Conservation (phyloP, 768 basidiomycete genomes). For the Coprinopsis strossmayeri region DNA sequence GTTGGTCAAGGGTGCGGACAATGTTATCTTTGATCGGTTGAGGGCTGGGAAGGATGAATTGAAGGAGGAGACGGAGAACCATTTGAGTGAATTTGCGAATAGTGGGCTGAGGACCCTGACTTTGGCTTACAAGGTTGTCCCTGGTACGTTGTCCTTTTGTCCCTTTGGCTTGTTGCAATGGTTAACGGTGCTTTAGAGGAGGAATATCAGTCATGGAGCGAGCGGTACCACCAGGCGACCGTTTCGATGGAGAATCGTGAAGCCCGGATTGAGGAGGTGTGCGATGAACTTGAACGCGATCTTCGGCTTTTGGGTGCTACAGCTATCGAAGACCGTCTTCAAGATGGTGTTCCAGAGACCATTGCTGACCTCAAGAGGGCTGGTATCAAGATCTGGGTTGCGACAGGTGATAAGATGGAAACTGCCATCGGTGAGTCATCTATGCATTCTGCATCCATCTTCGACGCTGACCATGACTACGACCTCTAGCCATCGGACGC, state of each 20-base stretch:
- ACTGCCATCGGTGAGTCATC: constrained; percentile 86
- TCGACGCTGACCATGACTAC: no score
- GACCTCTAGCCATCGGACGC: constrained; percentile 86
- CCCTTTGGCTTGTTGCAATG: neutral
- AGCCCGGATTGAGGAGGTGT: constrained; percentile 67
- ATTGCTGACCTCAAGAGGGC: constrained; percentile 94
- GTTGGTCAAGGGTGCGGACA: constrained; percentile 92
- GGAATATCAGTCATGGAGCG: constrained; percentile 76
- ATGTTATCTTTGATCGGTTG: constrained; percentile 92
- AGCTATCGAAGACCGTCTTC: constrained; percentile 95
- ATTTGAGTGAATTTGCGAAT: constrained; percentile 83
- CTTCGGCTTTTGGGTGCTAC: constrained; percentile 87
- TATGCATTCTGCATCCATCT: no score
- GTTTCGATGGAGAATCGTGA: constrained; percentile 78
- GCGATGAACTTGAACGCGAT: constrained; percentile 75
- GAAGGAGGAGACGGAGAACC: constrained; percentile 71
- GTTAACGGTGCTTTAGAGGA: constrained; percentile 39
- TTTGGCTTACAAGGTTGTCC: constrained; percentile 83
- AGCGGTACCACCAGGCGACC: constrained; percentile 74
- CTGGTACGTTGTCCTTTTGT: constrained; percentile 38
- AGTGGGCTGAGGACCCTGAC: constrained; percentile 89
- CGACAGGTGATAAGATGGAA: constrained; percentile 97
- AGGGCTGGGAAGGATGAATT: constrained; percentile 63
- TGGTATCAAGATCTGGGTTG: constrained; percentile 98
- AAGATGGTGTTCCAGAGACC: constrained; percentile 96